Evolutionary conservation across 495 filamentous ascomycete genomes (phyloP).

Genomic region (Lindgomyces ingoldianus): DNA sequence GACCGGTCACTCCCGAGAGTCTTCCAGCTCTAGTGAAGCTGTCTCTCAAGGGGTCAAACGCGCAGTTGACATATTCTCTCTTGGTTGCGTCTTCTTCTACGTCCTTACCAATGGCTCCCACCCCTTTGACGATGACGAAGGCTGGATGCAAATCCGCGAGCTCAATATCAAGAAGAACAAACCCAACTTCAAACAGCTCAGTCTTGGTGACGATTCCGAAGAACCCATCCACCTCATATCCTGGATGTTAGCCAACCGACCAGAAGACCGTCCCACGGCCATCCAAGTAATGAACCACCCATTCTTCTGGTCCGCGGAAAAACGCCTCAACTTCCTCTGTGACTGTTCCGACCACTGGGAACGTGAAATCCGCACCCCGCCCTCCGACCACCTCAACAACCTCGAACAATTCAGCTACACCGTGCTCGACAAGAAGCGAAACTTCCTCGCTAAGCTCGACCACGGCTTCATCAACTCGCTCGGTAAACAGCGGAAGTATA

Average conservation of each 20-base stretch:
- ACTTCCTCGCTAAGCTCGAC: constrained; percentile 78
- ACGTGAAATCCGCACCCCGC: constrained; percentile 79
- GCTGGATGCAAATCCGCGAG: constrained; percentile 79
- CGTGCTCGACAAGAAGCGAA: constrained; percentile 56
- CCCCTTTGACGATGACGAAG: constrained; percentile 89
- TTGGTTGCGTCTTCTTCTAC: constrained; percentile 96
- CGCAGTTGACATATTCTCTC: constrained; percentile 93
- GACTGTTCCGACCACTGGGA: constrained; percentile 96
- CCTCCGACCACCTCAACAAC: constrained; percentile 62
- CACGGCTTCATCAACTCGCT: constrained; percentile 79
- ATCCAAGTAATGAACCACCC: constrained; percentile 80
- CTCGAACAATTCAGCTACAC: constrained; percentile 60
- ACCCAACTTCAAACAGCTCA: constrained; percentile 70
- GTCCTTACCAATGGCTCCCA: constrained; percentile 89
- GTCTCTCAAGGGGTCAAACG: constrained; percentile 71
- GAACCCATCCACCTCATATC: constrained; percentile 84
- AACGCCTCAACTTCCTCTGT: constrained; percentile 85
- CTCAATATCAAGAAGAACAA: constrained; percentile 91
- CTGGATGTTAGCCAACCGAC: constrained; percentile 74
- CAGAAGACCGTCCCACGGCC: constrained; percentile 70
- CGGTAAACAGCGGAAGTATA: constrained; percentile 95
- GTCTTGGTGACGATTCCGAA: constrained; percentile 76
- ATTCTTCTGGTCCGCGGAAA: constrained; percentile 91
- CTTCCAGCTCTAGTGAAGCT: constrained; percentile 39
- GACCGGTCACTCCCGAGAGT: constrained; percentile 39